Base-by-base conservation (phyloP, 108 stramenopile species). In the Stephanodiscus minutulus region DNA sequence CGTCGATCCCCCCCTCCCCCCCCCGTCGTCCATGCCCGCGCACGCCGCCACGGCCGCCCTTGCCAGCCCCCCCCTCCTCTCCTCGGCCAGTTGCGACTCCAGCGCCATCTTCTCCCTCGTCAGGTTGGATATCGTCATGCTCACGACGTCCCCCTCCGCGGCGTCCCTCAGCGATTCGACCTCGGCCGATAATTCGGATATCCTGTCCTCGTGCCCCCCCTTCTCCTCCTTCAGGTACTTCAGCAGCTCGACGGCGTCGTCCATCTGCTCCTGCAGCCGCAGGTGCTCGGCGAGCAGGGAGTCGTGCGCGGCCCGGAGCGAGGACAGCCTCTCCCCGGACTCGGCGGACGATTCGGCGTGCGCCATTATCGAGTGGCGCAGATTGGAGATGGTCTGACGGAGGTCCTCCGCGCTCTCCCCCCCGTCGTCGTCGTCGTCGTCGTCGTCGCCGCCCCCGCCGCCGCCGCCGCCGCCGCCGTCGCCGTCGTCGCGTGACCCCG, bases 221-320 rank as follows among this genome's bases (percentile, higher is more conserved):
- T 76, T 76, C 35, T 76, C 75, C 53, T 76, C 75, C 75, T 76
- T 76, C 9, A 77, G 48, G 56, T 70, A 77, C 53, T 77, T 77
- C 7, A 77, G 69, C 31, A 77, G 44, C 37, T 77, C 76, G 18
- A 77, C 76, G 5, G 76, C 76, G 56, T 77, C 76, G 60, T 77
- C 76, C 76, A 77, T 77, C 49, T 77, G 76, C 36, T 65, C 69
- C 44, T 77, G 76, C 12, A 77, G 57, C 20, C 22, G 43, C 12
- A 63, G 17, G 36, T 77, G 68, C 22, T 77, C 76, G 1, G 36
- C 31, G 27, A 47, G 70, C 20, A 77, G 57, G 28, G 41, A 49
- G 36, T 77, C 76, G 57, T 77, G 69, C 2, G 76, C 76, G 24
- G 64, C 68, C 49, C 70, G 62, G 13, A 77, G 68, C 7, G 64